phyloP scores from a whole-genome alignment of 108 stramenopile genomes.

The Conticribra weissflogii region DNA sequence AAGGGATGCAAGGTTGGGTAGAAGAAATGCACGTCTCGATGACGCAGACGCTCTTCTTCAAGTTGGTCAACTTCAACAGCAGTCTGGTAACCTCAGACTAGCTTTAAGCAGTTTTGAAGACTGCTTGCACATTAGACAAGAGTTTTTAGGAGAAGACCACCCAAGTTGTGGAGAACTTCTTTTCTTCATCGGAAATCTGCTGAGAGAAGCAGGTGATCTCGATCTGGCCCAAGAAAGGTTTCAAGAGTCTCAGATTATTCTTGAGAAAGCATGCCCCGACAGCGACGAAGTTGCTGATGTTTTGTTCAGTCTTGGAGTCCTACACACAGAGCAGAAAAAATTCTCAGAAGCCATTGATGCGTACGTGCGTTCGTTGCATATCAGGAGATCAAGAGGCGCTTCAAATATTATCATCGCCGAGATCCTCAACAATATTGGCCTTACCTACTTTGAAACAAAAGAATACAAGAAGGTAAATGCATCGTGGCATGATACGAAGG shows the following conservation, averaged over 20 bases:
- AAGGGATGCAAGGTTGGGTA: constrained; percentile 30
- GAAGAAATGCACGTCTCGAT: constrained; percentile 17
- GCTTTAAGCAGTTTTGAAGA: constrained; percentile 44
- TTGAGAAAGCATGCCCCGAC: constrained; percentile 23
- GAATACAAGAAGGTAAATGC: constrained; percentile 37
- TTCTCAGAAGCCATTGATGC: constrained; percentile 41
- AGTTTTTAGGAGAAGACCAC: constrained; percentile 16
- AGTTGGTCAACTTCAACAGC: constrained; percentile 52
- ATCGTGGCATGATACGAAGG: not conserved
- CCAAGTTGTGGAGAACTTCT: constrained; percentile 42
- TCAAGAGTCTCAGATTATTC: constrained; percentile 35
- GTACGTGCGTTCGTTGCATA: constrained; percentile 39
- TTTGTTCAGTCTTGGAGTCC: constrained; percentile 45
- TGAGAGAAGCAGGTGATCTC: constrained; percentile 48
- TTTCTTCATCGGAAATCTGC: constrained; percentile 46
- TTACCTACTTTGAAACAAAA: constrained; percentile 46
- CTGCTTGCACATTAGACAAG: constrained; percentile 29
- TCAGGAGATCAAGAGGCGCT: constrained; percentile 34
- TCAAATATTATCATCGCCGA: constrained; percentile 43
- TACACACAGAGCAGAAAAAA: constrained; percentile 44
- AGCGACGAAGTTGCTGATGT: constrained; percentile 34
- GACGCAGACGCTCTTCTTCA: constrained; percentile 50
- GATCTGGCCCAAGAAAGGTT: constrained; percentile 36
- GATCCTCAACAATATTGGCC: constrained; percentile 53
- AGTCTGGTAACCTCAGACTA: constrained; percentile 24